Evolutionary conservation across 2,329 filamentous ascomycete species (phyloP).

Genomic region (Trichoderma endophyticum): DNA sequence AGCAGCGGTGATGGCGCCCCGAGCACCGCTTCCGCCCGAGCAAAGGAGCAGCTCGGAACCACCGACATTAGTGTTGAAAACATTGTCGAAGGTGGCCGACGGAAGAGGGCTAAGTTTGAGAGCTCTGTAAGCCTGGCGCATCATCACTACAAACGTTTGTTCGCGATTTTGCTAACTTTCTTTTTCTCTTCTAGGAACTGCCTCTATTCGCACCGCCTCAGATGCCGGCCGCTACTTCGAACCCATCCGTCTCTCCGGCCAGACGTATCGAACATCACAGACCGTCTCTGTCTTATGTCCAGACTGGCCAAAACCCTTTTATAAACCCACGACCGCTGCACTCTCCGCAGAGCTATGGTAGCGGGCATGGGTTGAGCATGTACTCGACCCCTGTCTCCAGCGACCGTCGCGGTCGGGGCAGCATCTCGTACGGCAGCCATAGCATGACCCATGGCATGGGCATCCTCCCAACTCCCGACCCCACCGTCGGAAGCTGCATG

Average conservation of each 20-base stretch:
- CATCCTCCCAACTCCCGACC: conserved; percentile 87
- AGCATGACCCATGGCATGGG: conserved; percentile 41
- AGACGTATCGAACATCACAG: conserved; percentile 69
- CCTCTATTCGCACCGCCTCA: conserved; percentile 92
- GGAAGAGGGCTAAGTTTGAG: conserved; percentile 92
- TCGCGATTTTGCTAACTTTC: conserved; percentile 32
- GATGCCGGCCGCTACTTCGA: conserved; percentile 91
- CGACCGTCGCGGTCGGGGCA: conserved; percentile 65
- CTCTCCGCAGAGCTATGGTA: conserved; percentile 74
- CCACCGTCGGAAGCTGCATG: conserved; percentile 95
- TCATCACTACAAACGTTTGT: background rate
- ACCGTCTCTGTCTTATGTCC: conserved; percentile 70
- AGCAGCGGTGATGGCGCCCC: conserved; percentile 84
- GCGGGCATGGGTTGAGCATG: conserved; percentile 44
- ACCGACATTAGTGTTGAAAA: conserved; percentile 98
- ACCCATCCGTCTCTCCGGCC: conserved; percentile 91
- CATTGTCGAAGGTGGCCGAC: conserved; percentile 92
- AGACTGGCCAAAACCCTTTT: conserved; percentile 75
- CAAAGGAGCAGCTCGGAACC: conserved; percentile 83
- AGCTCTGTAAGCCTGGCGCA: conserved; percentile 74
- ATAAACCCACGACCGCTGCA: conserved; percentile 73
- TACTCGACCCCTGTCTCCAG: conserved; percentile 61
- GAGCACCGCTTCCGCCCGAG: conserved; percentile 68
- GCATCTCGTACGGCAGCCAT: conserved; percentile 52
- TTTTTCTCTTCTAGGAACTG: conserved; percentile 65